Evolutionary conservation across 768 basidiomycete species (phyloP).

Genomic region (Russula abietina): DNA sequence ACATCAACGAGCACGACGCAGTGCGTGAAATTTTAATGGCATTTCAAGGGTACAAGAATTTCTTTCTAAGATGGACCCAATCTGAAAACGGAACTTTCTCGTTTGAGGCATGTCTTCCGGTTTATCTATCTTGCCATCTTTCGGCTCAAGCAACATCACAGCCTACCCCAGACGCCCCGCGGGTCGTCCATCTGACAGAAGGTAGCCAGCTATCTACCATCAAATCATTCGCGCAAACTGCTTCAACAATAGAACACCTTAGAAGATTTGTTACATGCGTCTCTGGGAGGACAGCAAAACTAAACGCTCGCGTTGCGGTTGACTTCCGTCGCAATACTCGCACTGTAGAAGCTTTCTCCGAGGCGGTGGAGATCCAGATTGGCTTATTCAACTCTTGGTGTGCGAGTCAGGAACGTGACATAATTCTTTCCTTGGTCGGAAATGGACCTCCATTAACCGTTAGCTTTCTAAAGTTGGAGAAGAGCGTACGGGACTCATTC

Average conservation of each 20-base stretch:
- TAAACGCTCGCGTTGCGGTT: slow-evolving; percentile 21
- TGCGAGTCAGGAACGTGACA: slow-evolving; percentile 56
- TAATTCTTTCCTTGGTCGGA: slow-evolving; percentile 55
- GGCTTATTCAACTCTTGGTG: slow-evolving; percentile 63
- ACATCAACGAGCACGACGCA: slow-evolving; percentile 69
- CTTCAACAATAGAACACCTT: slow-evolving; percentile 57
- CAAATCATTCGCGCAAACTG: slow-evolving; percentile 47
- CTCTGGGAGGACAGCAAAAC: slow-evolving; percentile 32
- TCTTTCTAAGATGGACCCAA: slow-evolving; percentile 40
- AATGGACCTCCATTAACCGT: slow-evolving; percentile 42
- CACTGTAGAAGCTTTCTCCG: slow-evolving; percentile 78
- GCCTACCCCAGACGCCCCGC: slow-evolving; percentile 49
- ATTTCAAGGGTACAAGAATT: slow-evolving; percentile 64
- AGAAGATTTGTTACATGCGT: slow-evolving; percentile 53
- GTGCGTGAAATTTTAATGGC: slow-evolving; percentile 73
- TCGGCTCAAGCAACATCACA: slow-evolving; percentile 26
- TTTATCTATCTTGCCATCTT: slow-evolving; percentile 16
- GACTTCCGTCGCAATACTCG: slow-evolving; percentile 35
- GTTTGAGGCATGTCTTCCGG: slow-evolving; percentile 27
- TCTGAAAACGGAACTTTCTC: slow-evolving; percentile 29
- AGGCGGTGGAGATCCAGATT: slow-evolving; percentile 60
- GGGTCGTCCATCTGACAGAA: slow-evolving; percentile 61
- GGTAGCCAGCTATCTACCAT: slow-evolving; percentile 62
- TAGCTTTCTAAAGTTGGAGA: slow-evolving; percentile 63
- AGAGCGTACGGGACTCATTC: slow-evolving; percentile 50